Evolutionary conservation across 2,329 filamentous ascomycete genomes (phyloP), one percentile per base, ranked within the genome.

Genomic region (Stagonosporopsis tanaceti): DNA sequence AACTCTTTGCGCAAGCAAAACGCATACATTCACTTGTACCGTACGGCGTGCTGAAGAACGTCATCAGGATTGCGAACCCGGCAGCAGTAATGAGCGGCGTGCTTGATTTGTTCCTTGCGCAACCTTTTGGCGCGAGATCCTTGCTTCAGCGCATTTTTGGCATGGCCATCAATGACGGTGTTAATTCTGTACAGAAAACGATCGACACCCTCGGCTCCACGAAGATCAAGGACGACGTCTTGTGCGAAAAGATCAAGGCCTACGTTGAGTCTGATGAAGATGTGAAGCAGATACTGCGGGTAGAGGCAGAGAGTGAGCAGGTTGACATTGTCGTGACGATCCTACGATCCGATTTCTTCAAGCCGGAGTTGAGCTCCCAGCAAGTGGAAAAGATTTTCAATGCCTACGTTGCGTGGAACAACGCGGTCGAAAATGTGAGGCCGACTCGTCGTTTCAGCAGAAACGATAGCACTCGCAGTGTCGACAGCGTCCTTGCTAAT

Each of bases 71-170:
- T 66, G 93, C 95, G 22, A 99, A 99, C 68, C 95, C 95, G 2
- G 94, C 94, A 0, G 92, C 93, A 6, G 95, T 99, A 63, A 98
- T 99, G 94, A 91, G 90, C n/a, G 90, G 90, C 20, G 89, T 98
- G 41, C 84, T 99, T 22, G 95, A 99, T 74, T 85, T 99, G 42
- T 99, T 99, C 81, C 84, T 98, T 57, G 94, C 95, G 7, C 95
- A 98, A 68, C 95, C 95, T 0, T 96, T 98, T 60, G 94, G 94
- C 20, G 85, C 93, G 0, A 87, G 93, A 50, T 97, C 93, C 11
- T 81, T 99, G 11, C 86, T 99, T 78, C 95, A 99, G 77, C 87
- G 94, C 22, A 97, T 99, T 59, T 97, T 99, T 73, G 92, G 92
- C 0, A 85, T 97, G 74, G 94, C 94, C 0, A 83, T 99, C 24